Evolutionary conservation across 2,329 filamentous ascomycete genomes (phyloP).

Genomic region (Pyricularia pennisetigena): DNA sequence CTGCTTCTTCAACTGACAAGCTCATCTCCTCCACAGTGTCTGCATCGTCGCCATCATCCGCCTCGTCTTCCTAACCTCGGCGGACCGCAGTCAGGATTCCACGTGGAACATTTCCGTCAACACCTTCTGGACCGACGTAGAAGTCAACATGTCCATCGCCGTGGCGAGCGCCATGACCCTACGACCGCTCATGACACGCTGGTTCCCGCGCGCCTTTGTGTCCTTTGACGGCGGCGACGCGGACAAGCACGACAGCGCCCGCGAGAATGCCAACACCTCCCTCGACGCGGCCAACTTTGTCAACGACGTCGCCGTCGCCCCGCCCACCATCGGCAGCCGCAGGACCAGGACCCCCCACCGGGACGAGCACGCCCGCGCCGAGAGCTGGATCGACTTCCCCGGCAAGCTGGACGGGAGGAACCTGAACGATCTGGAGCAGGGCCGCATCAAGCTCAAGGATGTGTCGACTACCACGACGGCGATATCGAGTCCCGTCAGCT

Average conservation of each 20-base stretch:
- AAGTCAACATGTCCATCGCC: slow-evolving; percentile 24
- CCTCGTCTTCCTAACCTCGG: slow-evolving; percentile 15
- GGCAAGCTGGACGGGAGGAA: slow-evolving; percentile 2
- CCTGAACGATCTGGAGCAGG: background rate
- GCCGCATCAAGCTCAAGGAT: background rate
- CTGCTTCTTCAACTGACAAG: background rate
- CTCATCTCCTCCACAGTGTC: slow-evolving; percentile 16
- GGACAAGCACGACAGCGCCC: background rate
- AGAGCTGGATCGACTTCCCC: slow-evolving; percentile 6
- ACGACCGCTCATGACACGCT: slow-evolving; percentile 16
- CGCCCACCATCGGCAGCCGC: background rate
- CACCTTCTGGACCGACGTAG: slow-evolving; percentile 23
- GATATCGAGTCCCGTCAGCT: background rate
- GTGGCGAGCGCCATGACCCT: slow-evolving; percentile 27
- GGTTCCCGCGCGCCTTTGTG: slow-evolving; percentile 1
- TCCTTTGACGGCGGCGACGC: background rate
- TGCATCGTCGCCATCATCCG: slow-evolving; percentile 23
- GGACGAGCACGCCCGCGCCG: background rate
- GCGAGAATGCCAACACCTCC: background rate
- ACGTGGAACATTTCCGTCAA: slow-evolving; percentile 18
- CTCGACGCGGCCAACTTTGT: background rate
- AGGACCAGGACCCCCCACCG: background rate
- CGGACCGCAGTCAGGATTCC: slow-evolving; percentile 14
- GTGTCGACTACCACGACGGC: background rate
- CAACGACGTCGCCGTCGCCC: background rate